phyloP scores from a whole-genome alignment of 371 early-diverging fungal species.

The Mortierella sp. region DNA sequence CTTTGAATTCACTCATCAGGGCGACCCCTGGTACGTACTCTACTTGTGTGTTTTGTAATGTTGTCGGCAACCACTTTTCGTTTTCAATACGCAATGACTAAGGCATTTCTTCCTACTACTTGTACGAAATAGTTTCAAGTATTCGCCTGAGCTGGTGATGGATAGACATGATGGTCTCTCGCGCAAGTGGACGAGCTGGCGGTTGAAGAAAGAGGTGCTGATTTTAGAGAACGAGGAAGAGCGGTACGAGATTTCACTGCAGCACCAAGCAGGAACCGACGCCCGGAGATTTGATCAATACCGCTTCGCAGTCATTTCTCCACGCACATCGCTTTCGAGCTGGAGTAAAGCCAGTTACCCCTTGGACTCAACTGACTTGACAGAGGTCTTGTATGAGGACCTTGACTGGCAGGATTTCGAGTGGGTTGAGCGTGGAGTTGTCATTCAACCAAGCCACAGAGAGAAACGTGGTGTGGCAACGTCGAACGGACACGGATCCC shows the following conservation, averaged over 20 bases:
- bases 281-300: conserved; percentile 51
- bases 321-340: conserved; percentile 41
- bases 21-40: conserved; percentile 63
- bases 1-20: conserved; percentile 63
- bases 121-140: conserved; percentile 56
- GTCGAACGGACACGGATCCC: background rate
- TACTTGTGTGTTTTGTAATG: background rate
- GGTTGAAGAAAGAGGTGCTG: conserved; percentile 51
- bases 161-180: conserved; percentile 58
- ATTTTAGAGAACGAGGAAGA: conserved; percentile 58
- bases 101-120: background rate
- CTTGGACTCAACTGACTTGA: conserved; percentile 12
- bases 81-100: background rate
- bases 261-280: conserved; percentile 48
- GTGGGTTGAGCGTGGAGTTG: conserved; percentile 58
- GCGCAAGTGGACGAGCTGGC: conserved; percentile 56
- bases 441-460: conserved; percentile 44
- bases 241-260: conserved; percentile 55
- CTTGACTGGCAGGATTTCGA: conserved; percentile 59
- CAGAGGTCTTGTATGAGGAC: conserved; percentile 51
- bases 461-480: background rate
- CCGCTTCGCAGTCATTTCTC: conserved; percentile 51
- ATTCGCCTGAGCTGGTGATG: conserved; percentile 58
- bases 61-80: background rate
- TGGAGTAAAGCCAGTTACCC: conserved; percentile 49